These are phyloP conservation scores for Chytriomyces hyalinus DNA, from an alignment of 192 early-diverging fungal genomes.

Conservation along the genomic window DNA sequence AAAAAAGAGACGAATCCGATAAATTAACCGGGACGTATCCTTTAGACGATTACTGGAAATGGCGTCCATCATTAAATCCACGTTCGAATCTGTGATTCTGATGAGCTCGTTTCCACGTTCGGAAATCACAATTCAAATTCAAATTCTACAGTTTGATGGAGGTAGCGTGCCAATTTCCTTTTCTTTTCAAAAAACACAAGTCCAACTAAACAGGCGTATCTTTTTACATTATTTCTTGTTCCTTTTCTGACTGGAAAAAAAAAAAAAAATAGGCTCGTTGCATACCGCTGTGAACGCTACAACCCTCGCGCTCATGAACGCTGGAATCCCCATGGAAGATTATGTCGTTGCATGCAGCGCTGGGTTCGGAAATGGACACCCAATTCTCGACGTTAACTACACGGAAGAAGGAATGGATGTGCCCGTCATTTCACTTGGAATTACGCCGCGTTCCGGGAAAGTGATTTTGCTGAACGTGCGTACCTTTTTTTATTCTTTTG, in stretches of 20 bases:
- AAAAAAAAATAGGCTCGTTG: conserved; percentile 40
- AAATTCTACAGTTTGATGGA: conserved; percentile 93
- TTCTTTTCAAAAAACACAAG: not conserved
- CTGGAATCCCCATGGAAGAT: conserved; percentile 86
- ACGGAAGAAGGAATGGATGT: conserved; percentile 87
- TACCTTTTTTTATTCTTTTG: not conserved
- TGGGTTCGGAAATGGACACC: conserved; percentile 76
- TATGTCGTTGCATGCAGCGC: conserved; percentile 76
- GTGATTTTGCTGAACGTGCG: conserved; percentile 76
- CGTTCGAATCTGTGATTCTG: conserved; percentile 88
- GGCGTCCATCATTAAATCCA: conserved; percentile 81
- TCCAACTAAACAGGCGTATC: not conserved
- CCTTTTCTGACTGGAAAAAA: conserved; percentile 3
- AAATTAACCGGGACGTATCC: not conserved
- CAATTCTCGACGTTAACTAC: conserved; percentile 82
- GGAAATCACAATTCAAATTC: conserved; percentile 91
- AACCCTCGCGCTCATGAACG: conserved; percentile 71
- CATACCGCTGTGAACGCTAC: conserved; percentile 75
- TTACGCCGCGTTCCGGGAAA: conserved; percentile 82
- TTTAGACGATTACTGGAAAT: conserved; percentile 82
- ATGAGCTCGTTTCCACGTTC: conserved; percentile 78
- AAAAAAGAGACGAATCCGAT: not conserved
- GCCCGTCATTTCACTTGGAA: conserved; percentile 86
- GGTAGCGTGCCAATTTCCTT: conserved; percentile 48
- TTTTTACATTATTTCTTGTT: not conserved